Percentiles rank a stretch among this genome's conserved stretches.
These are phyloP conservation scores for Gastrolobium villosum DNA, from an alignment of 306 rosid species.

Conservation along the genomic window DNA sequence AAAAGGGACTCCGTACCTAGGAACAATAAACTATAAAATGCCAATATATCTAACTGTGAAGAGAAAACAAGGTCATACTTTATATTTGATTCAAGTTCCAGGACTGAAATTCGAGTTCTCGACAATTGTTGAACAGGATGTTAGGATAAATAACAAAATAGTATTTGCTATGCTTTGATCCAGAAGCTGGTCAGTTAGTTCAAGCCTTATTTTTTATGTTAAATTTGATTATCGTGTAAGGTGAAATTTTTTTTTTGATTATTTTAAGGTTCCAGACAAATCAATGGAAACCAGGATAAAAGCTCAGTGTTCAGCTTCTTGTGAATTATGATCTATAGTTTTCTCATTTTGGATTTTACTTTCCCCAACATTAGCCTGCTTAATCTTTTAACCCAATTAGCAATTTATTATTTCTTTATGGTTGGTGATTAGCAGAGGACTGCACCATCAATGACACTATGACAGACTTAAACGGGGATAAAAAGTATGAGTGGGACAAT, in stretches of 20 bases:
- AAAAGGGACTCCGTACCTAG: neutral
- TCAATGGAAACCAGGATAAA: no score
- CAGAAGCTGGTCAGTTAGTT: conserved; percentile 20
- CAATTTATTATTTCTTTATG: neutral
- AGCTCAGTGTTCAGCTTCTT: no score
- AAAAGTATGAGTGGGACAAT: conserved; percentile 32
- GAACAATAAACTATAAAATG: neutral
- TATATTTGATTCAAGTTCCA: neutral
- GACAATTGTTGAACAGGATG: neutral
- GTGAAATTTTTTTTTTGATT: no score
- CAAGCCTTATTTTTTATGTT: neutral
- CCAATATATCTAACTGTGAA: neutral
- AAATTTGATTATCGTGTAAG: no score
- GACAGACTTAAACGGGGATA: neutral
- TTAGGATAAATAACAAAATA: neutral
- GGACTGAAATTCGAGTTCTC: neutral
- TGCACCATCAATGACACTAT: conserved; percentile 29
- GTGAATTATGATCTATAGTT: neutral
- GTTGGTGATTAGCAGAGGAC: conserved; percentile 29
- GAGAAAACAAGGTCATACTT: neutral
- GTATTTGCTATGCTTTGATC: neutral
- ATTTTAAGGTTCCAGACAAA: no score
- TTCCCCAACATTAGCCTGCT: conserved; percentile 13
- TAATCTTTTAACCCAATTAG: conserved; percentile 4
- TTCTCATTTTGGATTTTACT: conserved; percentile 8